Evolutionary conservation across 371 early-diverging fungal species (phyloP), one percentile per base, ranked within the genome.

Genomic region (Cokeromyces recurvatus): DNA sequence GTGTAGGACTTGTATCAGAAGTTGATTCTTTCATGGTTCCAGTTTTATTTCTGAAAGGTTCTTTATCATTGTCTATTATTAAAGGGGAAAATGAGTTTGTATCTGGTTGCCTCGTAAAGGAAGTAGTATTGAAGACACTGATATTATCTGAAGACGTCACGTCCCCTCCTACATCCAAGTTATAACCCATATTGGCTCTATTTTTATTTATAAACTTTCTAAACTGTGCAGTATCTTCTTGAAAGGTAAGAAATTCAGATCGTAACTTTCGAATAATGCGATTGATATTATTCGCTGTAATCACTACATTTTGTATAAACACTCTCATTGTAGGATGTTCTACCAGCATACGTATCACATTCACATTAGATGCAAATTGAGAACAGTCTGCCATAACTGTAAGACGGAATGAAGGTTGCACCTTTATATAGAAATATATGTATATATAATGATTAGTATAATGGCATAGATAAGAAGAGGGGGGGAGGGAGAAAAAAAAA

Each of bases 331-430:
- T 81, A 4, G 81, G 86, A 41, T 81, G 79, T 20, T 71, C 69
- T 10, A 59, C 73, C 25, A 84, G 65, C 56, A 74, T 67, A 17
- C 73, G 77, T 45, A 80, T 77, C 9, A 77, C 59, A 55, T 78
- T 72, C 21, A 73, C 51, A 46, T 82, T 84, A n/a, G 82, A 81
- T 40, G 80, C 79, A 59, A 87, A 77, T 46, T 81, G 79, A 21
- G 81, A 70, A 53, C 82, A 84, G 40, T 90, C 90, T 0, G 87
- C 90, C 42, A 90, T 75, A 38, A 90, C 85, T 2, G 87, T 87
- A 10, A 89, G 60, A 37, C 84, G 77, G 14, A 92, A 62, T 21
- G 74, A 24, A 3, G 74, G 71, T n/a, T n/a, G n/a, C n/a, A n/a
- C n/a, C n/a, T n/a, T n/a, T n/a, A 41, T 58, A n/a, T n/a, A n/a